Conservation (phyloP, 2,329 filamentous ascomycete genomes). For the Didymella pomorum region DNA sequence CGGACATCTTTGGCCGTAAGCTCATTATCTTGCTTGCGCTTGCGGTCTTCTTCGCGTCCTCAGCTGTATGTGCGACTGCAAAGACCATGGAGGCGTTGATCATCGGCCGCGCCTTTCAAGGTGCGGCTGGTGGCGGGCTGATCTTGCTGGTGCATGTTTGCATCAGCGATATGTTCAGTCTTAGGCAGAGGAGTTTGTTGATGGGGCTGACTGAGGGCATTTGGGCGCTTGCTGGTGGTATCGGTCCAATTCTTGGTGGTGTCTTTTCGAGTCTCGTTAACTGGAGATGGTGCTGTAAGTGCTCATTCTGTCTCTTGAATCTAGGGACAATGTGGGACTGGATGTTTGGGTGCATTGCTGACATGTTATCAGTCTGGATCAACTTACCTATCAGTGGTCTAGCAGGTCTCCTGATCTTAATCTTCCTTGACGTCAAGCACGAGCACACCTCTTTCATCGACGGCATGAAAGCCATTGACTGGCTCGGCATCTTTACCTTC, state of each 20-base stretch:
- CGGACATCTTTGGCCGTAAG: conserved; percentile 67
- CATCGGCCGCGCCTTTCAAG: conserved; percentile 67
- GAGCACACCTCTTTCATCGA: conserved; percentile 59
- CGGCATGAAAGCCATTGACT: conserved; percentile 63
- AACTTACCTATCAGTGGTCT: conserved; percentile 62
- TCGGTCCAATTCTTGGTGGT: conserved; percentile 63
- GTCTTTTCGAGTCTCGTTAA: conserved; percentile 56
- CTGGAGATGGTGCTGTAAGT: conserved; percentile 62
- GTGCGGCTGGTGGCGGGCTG: conserved; percentile 69
- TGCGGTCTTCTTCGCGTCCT: conserved; percentile 67
- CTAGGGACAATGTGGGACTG: too few relatives aligned
- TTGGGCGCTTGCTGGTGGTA: conserved; percentile 63
- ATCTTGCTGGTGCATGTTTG: conserved; percentile 69
- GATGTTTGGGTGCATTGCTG: neutral
- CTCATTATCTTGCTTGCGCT: conserved; percentile 61
- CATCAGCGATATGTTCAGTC: conserved; percentile 69
- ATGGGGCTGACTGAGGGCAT: conserved; percentile 62
- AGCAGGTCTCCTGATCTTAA: conserved; percentile 58
- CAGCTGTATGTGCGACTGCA: conserved; percentile 65
- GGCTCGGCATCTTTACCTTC: conserved; percentile 62
- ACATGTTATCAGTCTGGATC: conserved; percentile 58
- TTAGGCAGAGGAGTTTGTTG: conserved; percentile 60
- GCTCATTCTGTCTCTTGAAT: neutral
- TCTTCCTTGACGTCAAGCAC: conserved; percentile 65
- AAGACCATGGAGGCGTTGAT: conserved; percentile 68